Conservation (phyloP, 2,329 filamentous ascomycete species). For the Curvularia eragrostidis region DNA sequence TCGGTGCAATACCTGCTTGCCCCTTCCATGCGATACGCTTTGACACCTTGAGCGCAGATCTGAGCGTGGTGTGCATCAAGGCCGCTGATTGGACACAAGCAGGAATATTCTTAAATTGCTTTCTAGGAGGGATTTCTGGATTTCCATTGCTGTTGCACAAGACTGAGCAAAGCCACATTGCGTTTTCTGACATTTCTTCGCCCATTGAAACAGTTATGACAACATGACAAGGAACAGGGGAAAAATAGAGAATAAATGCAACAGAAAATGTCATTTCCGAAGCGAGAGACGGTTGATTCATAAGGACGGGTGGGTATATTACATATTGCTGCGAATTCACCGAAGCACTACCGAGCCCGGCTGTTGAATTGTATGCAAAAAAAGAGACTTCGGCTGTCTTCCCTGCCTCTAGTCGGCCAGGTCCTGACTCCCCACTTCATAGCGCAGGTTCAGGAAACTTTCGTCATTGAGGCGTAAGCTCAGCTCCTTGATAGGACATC, state of each 20-base stretch:
- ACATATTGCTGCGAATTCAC: neutral
- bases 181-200: neutral
- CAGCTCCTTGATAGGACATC: slow-evolving; percentile 8
- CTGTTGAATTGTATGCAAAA: neutral
- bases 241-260: neutral
- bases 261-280: neutral
- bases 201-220: neutral
- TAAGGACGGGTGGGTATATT: neutral
- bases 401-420: slow-evolving; percentile 26
- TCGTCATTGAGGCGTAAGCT: slow-evolving; percentile 24
- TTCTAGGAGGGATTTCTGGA: neutral
- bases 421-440: slow-evolving; percentile 23
- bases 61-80: neutral
- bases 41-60: neutral
- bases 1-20: neutral
- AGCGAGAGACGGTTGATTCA: neutral
- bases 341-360: neutral
- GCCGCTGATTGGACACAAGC: neutral
- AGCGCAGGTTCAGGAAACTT: slow-evolving; percentile 19
- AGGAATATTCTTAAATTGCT: neutral
- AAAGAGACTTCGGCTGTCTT: slow-evolving; percentile 13
- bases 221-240: neutral
- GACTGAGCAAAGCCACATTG: neutral
- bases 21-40: neutral
- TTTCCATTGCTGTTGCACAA: neutral